Conservation (phyloP, 2,329 filamentous ascomycete species). For the Diplodia intermedia region DNA sequence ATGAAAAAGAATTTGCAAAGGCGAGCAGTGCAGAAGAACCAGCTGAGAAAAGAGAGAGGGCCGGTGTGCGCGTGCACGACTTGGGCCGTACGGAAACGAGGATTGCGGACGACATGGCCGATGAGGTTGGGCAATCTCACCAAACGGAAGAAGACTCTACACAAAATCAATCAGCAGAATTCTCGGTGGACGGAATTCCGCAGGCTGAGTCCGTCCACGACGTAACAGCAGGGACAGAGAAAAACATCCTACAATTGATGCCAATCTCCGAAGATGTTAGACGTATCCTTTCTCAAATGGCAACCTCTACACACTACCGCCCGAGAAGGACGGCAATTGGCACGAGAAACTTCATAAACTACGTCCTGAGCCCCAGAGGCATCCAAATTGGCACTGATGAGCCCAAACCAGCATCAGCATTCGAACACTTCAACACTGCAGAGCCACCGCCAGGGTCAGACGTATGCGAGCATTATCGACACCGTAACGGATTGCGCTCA, state of each 20-base stretch:
- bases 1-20: too few species aligned
- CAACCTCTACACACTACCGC: neutral
- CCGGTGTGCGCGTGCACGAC: too few species aligned
- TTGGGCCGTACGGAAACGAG: too few species aligned
- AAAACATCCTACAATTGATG: neutral
- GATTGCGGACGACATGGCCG: too few species aligned
- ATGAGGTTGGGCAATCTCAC: too few species aligned
- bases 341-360: neutral
- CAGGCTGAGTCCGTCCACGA: neutral
- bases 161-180: too few species aligned
- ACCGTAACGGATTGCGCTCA: neutral
- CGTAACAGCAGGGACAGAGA: neutral
- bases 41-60: too few species aligned
- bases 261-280: neutral
- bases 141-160: too few species aligned
- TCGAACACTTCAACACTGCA: neutral
- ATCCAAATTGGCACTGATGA: neutral
- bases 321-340: neutral
- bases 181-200: too few species aligned
- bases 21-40: too few species aligned
- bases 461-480: neutral
- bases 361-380: constrained; percentile 4
- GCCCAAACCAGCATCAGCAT: neutral
- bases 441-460: constrained; percentile 1
- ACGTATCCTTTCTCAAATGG: neutral